A percentile compares a stretch with the other conserved stretches of the same genome.
phyloP scores from a whole-genome alignment of 306 rosid species.

The Casuarina glauca region DNA sequence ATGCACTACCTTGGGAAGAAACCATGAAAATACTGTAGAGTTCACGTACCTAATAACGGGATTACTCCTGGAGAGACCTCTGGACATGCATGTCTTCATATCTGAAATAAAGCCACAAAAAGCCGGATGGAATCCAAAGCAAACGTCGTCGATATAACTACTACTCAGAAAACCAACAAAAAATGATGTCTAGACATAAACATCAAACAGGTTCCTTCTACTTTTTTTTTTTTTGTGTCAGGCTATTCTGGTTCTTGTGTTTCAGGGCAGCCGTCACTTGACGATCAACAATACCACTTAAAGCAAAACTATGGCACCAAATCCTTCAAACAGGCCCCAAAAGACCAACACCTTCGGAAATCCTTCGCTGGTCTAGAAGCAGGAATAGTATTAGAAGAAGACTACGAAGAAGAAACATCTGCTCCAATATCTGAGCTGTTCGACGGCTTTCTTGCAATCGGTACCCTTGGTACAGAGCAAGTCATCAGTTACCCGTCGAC shows the following conservation, averaged over 20 bases:
- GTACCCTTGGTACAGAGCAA: slow-evolving; percentile 86
- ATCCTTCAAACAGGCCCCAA: slow-evolving; percentile 56
- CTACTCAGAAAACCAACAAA: neutral
- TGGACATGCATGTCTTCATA: neutral
- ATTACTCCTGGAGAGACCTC: neutral
- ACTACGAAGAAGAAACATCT: slow-evolving; percentile 55
- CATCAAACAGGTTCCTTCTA: slow-evolving; percentile 19
- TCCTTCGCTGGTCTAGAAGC: slow-evolving; percentile 74
- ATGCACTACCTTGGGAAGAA: neutral
- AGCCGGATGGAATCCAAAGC: neutral
- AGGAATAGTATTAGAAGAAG: slow-evolving; percentile 52
- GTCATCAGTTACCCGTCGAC: slow-evolving; percentile 56
- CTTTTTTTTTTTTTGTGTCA: slow-evolving; percentile 24
- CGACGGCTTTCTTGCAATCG: slow-evolving; percentile 95
- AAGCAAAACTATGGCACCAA: slow-evolving; percentile 54
- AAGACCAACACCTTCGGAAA: slow-evolving; percentile 56
- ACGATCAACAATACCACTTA: slow-evolving; percentile 69
- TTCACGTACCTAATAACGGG: neutral
- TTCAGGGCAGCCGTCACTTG: slow-evolving; percentile 74
- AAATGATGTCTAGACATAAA: neutral
- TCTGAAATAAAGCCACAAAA: neutral
- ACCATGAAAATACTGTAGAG: neutral
- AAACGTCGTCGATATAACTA: neutral
- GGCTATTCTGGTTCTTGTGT: slow-evolving; percentile 57
- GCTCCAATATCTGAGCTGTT: slow-evolving; percentile 63